Base-by-base conservation (phyloP, 352 stramenopile genomes). In the Phytophthora fragariaefolia region DNA sequence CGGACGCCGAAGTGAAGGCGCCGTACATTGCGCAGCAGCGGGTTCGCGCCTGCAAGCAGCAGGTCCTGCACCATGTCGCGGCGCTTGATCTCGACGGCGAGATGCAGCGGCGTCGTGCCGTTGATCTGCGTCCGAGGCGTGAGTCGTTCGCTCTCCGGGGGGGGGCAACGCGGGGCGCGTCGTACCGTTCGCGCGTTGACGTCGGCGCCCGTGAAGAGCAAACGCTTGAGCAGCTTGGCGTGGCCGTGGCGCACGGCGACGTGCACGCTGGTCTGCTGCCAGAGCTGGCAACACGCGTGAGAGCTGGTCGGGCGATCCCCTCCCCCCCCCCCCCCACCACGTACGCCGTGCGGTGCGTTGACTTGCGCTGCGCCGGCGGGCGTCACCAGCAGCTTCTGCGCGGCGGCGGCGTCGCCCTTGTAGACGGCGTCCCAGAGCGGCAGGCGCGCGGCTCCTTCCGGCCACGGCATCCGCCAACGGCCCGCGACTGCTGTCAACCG, bases 391-490 rank as follows among this genome's bases (percentile, higher is more conserved):
- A 87, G 46, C 48, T 77, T 79, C 58, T 90, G 83, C 24, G 74
- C 71, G 1, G 56, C 46, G 0, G 26, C 40, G 0, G 57, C 43
- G 57, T 90, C 72, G 17, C 82, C 73, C 4, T 60, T 59, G 61
- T 90, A 92, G 27, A 90, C 77, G 1, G 83, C 81, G 17, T 86
- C 81, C 79, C 81, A 92, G 30, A 92, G 81, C 49, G 70, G 62
- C 32, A 89, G 49, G 2, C 55, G 53, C 36, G 69, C 68, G 22
- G 78, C 80, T 38, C 76, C 80, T 66, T 77, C 69, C 5, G 73
- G 81, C 73, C 77, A 90, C 28, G 64, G 17, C 63, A 72, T 69
- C 22, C 6, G 59, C 30, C 13, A 30, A 73, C 56, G 42, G 50
- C 60, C 24, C 43, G 66, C 61, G 58, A 59, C 66, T 46, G 18